Evolutionary conservation across 2,329 filamentous ascomycete species (phyloP).

Genomic region (Chalara sp.): DNA sequence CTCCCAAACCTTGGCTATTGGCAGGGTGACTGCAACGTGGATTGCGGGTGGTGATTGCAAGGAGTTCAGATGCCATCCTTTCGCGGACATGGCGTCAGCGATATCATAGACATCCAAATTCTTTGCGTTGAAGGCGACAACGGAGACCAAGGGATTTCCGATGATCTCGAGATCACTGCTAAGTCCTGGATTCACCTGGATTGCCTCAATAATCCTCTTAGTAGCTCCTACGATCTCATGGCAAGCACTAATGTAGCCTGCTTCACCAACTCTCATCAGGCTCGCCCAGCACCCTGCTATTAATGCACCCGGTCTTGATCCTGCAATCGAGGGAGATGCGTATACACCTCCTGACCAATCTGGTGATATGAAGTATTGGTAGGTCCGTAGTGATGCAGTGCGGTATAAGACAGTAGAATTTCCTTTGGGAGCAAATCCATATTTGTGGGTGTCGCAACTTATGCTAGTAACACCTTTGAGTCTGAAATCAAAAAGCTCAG

Average conservation of each 20-base stretch:
- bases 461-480: constrained; percentile 93
- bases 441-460: constrained; percentile 96
- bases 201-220: constrained; percentile 72
- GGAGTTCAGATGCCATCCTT: constrained; percentile 94
- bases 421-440: constrained; percentile 96
- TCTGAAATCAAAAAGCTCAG: constrained; percentile 85
- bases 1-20: constrained; percentile 76
- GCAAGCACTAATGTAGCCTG: constrained; percentile 82
- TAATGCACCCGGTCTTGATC: constrained; percentile 83
- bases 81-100: constrained; percentile 75
- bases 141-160: constrained; percentile 80
- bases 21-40: constrained; percentile 88
- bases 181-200: constrained; percentile 63
- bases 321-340: constrained; percentile 85
- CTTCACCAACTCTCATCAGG: constrained; percentile 80
- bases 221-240: constrained; percentile 80
- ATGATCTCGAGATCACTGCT: constrained; percentile 70
- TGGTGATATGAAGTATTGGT: constrained; percentile 94
- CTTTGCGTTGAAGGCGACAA: constrained; percentile 79
- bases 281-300: constrained; percentile 96
- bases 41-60: constrained; percentile 88
- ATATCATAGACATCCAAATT: constrained; percentile 92
- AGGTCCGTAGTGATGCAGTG: constrained; percentile 66
- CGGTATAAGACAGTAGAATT: constrained; percentile 93
- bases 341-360: constrained; percentile 97